phyloP scores from a whole-genome alignment of 495 filamentous ascomycete genomes.

The Corynascus novoguineensis region DNA sequence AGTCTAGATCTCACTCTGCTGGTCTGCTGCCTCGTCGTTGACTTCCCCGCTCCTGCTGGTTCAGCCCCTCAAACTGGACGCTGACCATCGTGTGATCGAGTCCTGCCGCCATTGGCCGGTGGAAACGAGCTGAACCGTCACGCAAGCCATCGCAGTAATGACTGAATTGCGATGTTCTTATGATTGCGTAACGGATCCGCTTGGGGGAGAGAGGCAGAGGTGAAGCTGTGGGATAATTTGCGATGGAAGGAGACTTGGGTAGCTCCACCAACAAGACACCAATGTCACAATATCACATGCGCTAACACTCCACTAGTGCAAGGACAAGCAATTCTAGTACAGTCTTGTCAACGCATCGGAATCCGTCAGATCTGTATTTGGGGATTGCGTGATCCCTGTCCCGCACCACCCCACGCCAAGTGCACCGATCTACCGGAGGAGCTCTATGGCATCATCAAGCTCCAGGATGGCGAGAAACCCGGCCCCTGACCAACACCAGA shows the following conservation, averaged over 20 bases:
- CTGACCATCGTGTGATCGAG: not conserved
- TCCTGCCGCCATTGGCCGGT: not conserved
- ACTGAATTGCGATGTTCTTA: not conserved
- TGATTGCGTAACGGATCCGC: not conserved
- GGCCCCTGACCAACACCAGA: not conserved
- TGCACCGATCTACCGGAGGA: conserved; percentile 4
- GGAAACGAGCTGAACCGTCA: not conserved
- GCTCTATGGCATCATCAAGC: conserved; percentile 12
- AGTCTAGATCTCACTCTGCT: no score
- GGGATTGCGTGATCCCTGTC: conserved; percentile 11
- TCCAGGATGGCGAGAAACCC: not conserved
- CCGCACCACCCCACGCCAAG: conserved; percentile 23
- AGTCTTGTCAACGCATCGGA: not conserved
- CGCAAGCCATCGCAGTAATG: not conserved
- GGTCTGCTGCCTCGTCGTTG: not conserved
- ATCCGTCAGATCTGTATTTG: not conserved
- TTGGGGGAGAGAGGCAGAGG: not conserved
- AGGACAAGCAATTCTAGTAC: no score
- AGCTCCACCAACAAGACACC: not conserved
- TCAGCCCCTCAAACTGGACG: no score
- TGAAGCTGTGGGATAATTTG: not conserved
- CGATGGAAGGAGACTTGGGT: not conserved
- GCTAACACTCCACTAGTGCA: no score
- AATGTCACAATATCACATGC: not conserved
- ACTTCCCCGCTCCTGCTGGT: not conserved